Evolutionary conservation across 768 basidiomycete genomes (phyloP), one percentile per base, ranked within the genome.

Genomic region (Tylopilus sp.): DNA sequence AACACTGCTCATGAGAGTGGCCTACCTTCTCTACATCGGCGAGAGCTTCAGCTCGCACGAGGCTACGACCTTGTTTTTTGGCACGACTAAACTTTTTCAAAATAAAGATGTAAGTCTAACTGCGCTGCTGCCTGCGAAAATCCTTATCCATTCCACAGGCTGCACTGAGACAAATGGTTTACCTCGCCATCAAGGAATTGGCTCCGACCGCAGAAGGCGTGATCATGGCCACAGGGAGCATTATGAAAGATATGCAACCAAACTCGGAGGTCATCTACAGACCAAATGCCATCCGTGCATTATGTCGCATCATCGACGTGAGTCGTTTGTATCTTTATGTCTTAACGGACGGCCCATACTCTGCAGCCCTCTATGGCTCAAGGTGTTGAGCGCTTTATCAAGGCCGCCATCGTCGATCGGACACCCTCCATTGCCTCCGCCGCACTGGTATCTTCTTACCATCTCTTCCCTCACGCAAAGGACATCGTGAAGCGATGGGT

Each of bases 231-330:
- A 99, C 97, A 10, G 91, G 87, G 69, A 97, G 93, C 64, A 98
- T 99, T 70, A 97, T 97, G 95, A 98, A 98, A 76, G 97, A 99
- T 66, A 99, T 98, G 93, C 97, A 99, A 64, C 89, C 95, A 48
- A 98, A 97, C 67, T 87, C 93, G 44, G 97, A 99, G 71, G 95
- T 98, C 63, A 93, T 99, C 55, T 99, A 99, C 71, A 81, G 97
- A 48, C 91, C 97, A 28, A 99, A 99, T 70, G 89, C 97, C 15
- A 99, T 98, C 60, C 85, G 97, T 57, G 95, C 95, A 7, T 77
- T 99, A 6, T 94, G 93, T 71, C 81, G 94, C 56, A 95, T 99
- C 67, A 95, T 98, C 61, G 97, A 99, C 69, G 97, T 98, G 71
- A 68, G 94, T 33, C 40, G 43, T 48, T 39, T 31, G 33, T 31